Evolutionary conservation across 805 yeast genomes (phyloP).

Genomic region (Maudiozyma barnettii): DNA sequence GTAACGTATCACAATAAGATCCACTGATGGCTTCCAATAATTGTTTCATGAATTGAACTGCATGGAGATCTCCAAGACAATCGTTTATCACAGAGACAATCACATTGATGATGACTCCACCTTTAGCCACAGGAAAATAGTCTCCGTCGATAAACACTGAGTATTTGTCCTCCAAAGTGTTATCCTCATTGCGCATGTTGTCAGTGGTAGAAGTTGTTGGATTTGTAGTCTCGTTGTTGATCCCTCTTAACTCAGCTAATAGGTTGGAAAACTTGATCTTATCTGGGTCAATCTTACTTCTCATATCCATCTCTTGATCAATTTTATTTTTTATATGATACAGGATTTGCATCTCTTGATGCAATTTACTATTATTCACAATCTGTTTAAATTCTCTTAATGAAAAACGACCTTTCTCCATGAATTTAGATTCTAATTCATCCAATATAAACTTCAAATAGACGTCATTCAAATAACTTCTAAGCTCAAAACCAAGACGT

Average conservation of each 20-base stretch:
- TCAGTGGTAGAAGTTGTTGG: not conserved
- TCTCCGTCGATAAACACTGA: constrained; percentile 37
- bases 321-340: constrained; percentile 48
- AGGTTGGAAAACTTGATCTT: constrained; percentile 33
- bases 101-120: constrained; percentile 61
- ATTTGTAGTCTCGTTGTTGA: not conserved
- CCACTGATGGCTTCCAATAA: constrained; percentile 51
- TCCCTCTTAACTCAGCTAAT: constrained; percentile 4
- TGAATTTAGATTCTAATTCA: constrained; percentile 45
- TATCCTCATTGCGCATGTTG: not conserved
- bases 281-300: constrained; percentile 35
- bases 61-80: constrained; percentile 58
- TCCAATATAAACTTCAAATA: constrained; percentile 30
- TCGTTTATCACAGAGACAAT: constrained; percentile 48
- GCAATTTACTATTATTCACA: constrained; percentile 29
- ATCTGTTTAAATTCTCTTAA: constrained; percentile 50
- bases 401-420: constrained; percentile 41
- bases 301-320: constrained; percentile 36
- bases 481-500: constrained; percentile 54
- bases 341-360: constrained; percentile 41
- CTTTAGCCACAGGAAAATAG: constrained; percentile 52
- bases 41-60: constrained; percentile 36
- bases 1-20: constrained; percentile 58
- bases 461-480: constrained; percentile 34
- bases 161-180: constrained; percentile 28